These are phyloP conservation scores for Aureobasidium sp. DNA, from an alignment of 2,329 filamentous ascomycete species.

Conservation along the genomic window DNA sequence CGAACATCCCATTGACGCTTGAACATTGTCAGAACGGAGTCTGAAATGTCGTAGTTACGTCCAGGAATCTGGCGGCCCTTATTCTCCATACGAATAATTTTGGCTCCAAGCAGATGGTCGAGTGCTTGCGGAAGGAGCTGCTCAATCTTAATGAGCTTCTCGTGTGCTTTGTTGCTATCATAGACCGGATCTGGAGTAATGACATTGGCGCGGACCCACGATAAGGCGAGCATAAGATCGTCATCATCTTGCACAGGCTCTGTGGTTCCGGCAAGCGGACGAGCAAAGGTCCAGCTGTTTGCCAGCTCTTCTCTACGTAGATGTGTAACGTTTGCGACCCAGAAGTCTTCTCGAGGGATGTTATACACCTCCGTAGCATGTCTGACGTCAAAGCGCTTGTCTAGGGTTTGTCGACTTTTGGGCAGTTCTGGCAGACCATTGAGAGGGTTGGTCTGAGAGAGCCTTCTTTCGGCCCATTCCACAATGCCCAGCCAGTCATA, in stretches of 20 bases:
- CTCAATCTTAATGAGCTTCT: slow-evolving; percentile 31
- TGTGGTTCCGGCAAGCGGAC: slow-evolving; percentile 16
- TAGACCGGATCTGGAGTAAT: slow-evolving; percentile 37
- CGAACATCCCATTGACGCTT: slow-evolving; percentile 47
- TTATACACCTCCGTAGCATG: slow-evolving; percentile 32
- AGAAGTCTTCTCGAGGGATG: slow-evolving; percentile 52
- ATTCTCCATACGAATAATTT: slow-evolving; percentile 54
- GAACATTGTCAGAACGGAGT: slow-evolving; percentile 51
- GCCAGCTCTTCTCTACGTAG: slow-evolving; percentile 35
- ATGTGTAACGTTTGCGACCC: slow-evolving; percentile 35
- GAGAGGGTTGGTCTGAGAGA: slow-evolving; percentile 16
- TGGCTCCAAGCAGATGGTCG: slow-evolving; percentile 46
- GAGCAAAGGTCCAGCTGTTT: slow-evolving; percentile 17
- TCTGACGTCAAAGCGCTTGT: slow-evolving; percentile 38
- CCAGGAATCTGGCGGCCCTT: slow-evolving; percentile 54
- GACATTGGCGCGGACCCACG: slow-evolving; percentile 41
- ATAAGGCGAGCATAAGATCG: slow-evolving; percentile 29
- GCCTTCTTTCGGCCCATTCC: slow-evolving; percentile 53
- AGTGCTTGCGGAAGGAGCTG: slow-evolving; percentile 41
- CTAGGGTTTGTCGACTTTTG: slow-evolving; percentile 33
- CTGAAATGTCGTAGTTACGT: slow-evolving; percentile 57
- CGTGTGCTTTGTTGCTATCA: slow-evolving; percentile 32
- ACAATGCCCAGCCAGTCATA: slow-evolving; percentile 65
- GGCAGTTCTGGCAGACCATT: slow-evolving; percentile 17
- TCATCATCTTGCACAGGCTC: slow-evolving; percentile 19